Conservation (phyloP, 2,329 filamentous ascomycete species). For the Fusarium beomiforme region DNA sequence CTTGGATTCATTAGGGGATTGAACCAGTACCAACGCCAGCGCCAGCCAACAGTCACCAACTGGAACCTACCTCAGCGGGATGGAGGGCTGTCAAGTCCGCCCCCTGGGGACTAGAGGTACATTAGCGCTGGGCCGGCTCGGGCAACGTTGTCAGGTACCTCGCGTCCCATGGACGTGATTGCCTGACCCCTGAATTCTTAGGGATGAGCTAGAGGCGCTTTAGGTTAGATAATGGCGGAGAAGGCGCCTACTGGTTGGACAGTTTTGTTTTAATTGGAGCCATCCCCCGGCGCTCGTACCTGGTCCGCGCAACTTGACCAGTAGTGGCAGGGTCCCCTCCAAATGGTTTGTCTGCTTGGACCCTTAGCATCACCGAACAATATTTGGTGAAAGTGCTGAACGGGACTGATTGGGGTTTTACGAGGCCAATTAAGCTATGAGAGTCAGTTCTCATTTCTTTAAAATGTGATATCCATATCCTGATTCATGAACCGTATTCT, state of each 20-base stretch:
- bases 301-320: conserved; percentile 36
- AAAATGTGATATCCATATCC: neutral
- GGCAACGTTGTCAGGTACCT: conserved; percentile 34
- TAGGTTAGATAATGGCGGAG: conserved; percentile 16
- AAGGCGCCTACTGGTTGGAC: conserved; percentile 32
- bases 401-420: neutral
- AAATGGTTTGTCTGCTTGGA: conserved; percentile 25
- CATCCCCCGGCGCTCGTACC: conserved; percentile 26
- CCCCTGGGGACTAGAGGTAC: conserved; percentile 23
- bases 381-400: conserved; percentile 1
- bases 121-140: conserved; percentile 31
- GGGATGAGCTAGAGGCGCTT: conserved; percentile 4
- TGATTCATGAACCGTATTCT: conserved; percentile 4
- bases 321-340: conserved; percentile 35
- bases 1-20: conserved; percentile 25
- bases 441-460: conserved; percentile 15
- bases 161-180: conserved; percentile 20
- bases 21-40: neutral
- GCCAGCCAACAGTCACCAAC: neutral
- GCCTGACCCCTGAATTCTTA: conserved; percentile 34
- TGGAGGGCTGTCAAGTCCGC: conserved; percentile 40
- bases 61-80: conserved; percentile 25
- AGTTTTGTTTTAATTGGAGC: conserved; percentile 2
- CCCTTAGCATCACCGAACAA: conserved; percentile 32
- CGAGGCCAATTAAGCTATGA: neutral